These are phyloP conservation scores for Pythium brachiatum DNA, from an alignment of 352 stramenopile species.

Conservation along the genomic window DNA sequence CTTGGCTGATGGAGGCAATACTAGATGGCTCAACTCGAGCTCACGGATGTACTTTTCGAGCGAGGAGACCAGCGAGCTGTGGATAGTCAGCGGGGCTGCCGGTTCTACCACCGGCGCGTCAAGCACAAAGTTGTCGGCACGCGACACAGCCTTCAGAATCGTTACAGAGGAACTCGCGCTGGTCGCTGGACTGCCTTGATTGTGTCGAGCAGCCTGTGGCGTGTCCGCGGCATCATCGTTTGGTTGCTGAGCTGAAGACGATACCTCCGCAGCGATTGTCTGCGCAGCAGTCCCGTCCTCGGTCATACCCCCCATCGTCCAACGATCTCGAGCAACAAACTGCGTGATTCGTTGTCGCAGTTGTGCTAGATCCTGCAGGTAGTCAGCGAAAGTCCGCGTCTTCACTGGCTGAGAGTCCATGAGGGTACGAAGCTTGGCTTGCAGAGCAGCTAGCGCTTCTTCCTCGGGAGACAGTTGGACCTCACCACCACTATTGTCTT, in stretches of 20 bases:
- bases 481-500: neutral
- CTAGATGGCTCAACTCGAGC: slow-evolving; percentile 55
- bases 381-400: slow-evolving; percentile 8
- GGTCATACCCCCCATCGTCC: slow-evolving; percentile 6
- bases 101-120: slow-evolving; percentile 52
- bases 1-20: slow-evolving; percentile 56
- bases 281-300: neutral
- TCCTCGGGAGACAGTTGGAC: slow-evolving; percentile 16
- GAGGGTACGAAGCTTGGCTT: neutral
- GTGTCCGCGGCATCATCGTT: neutral
- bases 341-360: slow-evolving; percentile 10
- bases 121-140: slow-evolving; percentile 45
- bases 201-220: neutral
- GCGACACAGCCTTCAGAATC: slow-evolving; percentile 9
- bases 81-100: slow-evolving; percentile 49
- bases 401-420: neutral
- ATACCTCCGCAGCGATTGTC: neutral
- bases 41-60: slow-evolving; percentile 72
- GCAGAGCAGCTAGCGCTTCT: slow-evolving; percentile 38
- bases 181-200: neutral
- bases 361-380: slow-evolving; percentile 2
- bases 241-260: neutral
- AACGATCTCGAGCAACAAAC: slow-evolving; percentile 23
- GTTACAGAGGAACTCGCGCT: neutral
- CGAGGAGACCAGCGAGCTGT: slow-evolving; percentile 42